These are phyloP conservation scores for Phoma herbarum DNA, from an alignment of 2,329 filamentous ascomycete genomes.

Conservation along the genomic window DNA sequence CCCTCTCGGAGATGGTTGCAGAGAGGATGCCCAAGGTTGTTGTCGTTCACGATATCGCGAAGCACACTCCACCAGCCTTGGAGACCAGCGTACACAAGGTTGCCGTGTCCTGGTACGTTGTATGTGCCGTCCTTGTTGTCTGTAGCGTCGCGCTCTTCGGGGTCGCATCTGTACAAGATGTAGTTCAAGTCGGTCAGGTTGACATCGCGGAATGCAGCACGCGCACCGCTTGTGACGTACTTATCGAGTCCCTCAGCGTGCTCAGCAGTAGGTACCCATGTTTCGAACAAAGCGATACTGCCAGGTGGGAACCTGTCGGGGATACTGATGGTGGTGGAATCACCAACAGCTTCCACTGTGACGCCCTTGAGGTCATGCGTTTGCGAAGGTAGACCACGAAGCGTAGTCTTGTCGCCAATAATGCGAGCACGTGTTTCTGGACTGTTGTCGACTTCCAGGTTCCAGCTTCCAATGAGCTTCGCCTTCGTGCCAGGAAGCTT, in stretches of 20 bases:
- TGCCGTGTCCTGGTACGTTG: slow-evolving; percentile 81
- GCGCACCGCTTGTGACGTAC: slow-evolving; percentile 83
- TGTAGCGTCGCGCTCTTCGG: slow-evolving; percentile 84
- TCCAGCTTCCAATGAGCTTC: slow-evolving; percentile 89
- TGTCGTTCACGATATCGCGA: slow-evolving; percentile 82
- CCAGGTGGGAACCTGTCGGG: slow-evolving; percentile 88
- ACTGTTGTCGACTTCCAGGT: slow-evolving; percentile 84
- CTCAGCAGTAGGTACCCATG: slow-evolving; percentile 89
- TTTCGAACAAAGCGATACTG: slow-evolving; percentile 94
- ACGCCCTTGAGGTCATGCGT: slow-evolving; percentile 79
- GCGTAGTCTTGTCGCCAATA: slow-evolving; percentile 72
- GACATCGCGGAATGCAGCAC: slow-evolving; percentile 77
- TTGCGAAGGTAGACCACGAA: slow-evolving; percentile 85
- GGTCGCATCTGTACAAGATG: slow-evolving; percentile 87
- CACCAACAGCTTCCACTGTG: slow-evolving; percentile 73
- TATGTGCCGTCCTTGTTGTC: slow-evolving; percentile 87
- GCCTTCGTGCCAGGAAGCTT: slow-evolving; percentile 84
- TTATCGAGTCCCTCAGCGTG: slow-evolving; percentile 84
- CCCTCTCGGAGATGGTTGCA: slow-evolving; percentile 93
- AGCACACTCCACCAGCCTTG: slow-evolving; percentile 98
- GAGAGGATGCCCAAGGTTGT: slow-evolving; percentile 90
- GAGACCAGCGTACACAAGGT: slow-evolving; percentile 92
- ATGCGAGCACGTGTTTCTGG: slow-evolving; percentile 72
- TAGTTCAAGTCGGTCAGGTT: slow-evolving; percentile 88
- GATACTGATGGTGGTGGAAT: slow-evolving; percentile 81